These are phyloP conservation scores for Aureoboletus auriporus DNA, from an alignment of 768 basidiomycete species.

Conservation along the genomic window DNA sequence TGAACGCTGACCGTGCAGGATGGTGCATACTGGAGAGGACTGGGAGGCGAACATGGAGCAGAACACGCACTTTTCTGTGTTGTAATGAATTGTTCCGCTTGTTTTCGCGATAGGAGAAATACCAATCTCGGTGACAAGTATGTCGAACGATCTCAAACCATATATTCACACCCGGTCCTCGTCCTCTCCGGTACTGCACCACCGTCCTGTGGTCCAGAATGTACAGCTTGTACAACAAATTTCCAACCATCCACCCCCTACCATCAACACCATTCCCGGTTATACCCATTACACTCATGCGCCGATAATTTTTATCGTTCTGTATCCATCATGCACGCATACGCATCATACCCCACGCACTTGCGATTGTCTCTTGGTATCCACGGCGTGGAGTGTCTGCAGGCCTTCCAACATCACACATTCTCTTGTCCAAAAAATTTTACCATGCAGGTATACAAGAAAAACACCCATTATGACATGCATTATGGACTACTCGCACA, in stretches of 20 bases:
- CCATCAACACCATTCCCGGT: conserved; percentile 12
- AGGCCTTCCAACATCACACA: conserved; percentile 9
- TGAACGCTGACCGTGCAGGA: conserved; percentile 31
- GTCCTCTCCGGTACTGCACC: conserved; percentile 5
- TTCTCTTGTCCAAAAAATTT: conserved; percentile 11
- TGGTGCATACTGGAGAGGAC: conserved; percentile 20
- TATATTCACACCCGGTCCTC: not conserved
- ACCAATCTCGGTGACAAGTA: conserved; percentile 19
- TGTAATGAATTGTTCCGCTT: conserved; percentile 20
- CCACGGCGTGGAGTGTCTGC: conserved; percentile 13
- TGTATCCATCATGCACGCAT: conserved; percentile 32
- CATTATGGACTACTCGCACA: conserved; percentile 27
- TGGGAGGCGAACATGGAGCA: conserved; percentile 11
- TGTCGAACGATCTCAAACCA: conserved; percentile 2
- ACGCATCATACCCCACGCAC: conserved; percentile 25
- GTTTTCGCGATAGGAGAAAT: conserved; percentile 30
- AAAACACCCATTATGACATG: conserved; percentile 22
- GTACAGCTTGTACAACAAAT: conserved; percentile 23
- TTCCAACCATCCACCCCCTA: conserved; percentile 4
- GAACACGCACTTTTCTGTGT: conserved; percentile 22
- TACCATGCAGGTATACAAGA: conserved; percentile 22
- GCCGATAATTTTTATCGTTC: conserved; percentile 29
- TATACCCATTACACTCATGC: conserved; percentile 28
- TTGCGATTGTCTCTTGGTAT: conserved; percentile 16
- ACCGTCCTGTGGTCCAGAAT: conserved; percentile 10